Evolutionary conservation across 129 eudicot species (phyloP).

Genomic region (Arctium minus): DNA sequence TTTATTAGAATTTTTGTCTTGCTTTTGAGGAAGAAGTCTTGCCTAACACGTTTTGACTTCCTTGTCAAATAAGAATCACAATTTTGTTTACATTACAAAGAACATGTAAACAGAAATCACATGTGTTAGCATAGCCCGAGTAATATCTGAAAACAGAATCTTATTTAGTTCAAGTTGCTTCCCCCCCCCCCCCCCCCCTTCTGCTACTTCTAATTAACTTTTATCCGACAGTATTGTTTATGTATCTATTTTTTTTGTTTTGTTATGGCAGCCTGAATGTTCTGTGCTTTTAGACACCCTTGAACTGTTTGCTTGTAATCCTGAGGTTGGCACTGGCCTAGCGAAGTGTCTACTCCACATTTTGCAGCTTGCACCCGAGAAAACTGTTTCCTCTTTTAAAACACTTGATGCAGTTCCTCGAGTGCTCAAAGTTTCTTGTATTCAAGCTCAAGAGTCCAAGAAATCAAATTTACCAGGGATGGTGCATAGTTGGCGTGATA

Average conservation of each 20-base stretch:
- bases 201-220: background rate
- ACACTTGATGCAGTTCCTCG: constrained; percentile 80
- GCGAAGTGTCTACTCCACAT: constrained; percentile 73
- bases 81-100: background rate
- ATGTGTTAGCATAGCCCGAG: constrained; percentile 7
- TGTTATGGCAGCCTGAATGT: constrained; percentile 83
- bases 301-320: constrained; percentile 80
- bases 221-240: constrained; percentile 3
- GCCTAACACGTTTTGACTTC: background rate
- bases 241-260: background rate
- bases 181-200: no score
- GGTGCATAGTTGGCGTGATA: constrained; percentile 36
- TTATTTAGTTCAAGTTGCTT: constrained; percentile 1
- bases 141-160: background rate
- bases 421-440: constrained; percentile 87
- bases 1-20: background rate
- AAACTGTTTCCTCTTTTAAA: constrained; percentile 74
- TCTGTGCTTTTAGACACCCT: constrained; percentile 80
- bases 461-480: constrained; percentile 26
- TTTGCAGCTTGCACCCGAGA: constrained; percentile 73
- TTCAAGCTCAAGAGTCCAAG: constrained; percentile 74
- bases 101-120: background rate
- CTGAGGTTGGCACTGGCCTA: constrained; percentile 58
- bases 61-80: background rate
- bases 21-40: background rate